Conservation (phyloP, 495 filamentous ascomycete genomes). For the Trichoderma parareesei region DNA sequence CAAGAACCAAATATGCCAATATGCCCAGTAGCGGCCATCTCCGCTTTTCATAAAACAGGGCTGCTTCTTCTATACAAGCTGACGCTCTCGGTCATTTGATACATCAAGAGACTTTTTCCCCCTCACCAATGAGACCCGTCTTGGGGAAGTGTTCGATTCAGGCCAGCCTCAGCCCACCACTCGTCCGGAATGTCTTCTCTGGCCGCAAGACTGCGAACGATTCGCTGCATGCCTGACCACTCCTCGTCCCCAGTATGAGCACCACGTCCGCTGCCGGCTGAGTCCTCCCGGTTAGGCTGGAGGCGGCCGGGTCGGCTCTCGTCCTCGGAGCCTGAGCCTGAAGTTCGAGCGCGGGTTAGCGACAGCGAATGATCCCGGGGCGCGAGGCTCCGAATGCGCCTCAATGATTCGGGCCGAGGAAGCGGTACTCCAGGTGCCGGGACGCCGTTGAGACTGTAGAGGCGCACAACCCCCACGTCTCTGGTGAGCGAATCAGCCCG, state of each 20-base stretch:
- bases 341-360: neutral
- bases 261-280: neutral
- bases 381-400: no score
- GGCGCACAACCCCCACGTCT: no score
- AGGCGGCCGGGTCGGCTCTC: conserved; percentile 10
- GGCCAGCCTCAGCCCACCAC: conserved; percentile 67
- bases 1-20: no score
- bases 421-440: no score
- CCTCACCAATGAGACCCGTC: conserved; percentile 24
- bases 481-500: no score
- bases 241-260: conserved; percentile 32
- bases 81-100: neutral
- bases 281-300: neutral
- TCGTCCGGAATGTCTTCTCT: conserved; percentile 66
- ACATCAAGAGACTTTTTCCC: neutral
- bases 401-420: no score
- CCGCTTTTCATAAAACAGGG: neutral
- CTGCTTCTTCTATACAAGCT: neutral
- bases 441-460: no score
- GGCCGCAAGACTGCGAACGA: conserved; percentile 56
- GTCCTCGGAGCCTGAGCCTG: conserved; percentile 16
- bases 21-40: no score
- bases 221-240: conserved; percentile 56
- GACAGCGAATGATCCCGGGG: neutral
- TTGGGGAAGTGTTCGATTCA: conserved; percentile 50